These are phyloP conservation scores for Clausena lansium DNA, from an alignment of 345 rosid species.

Conservation along the genomic window DNA sequence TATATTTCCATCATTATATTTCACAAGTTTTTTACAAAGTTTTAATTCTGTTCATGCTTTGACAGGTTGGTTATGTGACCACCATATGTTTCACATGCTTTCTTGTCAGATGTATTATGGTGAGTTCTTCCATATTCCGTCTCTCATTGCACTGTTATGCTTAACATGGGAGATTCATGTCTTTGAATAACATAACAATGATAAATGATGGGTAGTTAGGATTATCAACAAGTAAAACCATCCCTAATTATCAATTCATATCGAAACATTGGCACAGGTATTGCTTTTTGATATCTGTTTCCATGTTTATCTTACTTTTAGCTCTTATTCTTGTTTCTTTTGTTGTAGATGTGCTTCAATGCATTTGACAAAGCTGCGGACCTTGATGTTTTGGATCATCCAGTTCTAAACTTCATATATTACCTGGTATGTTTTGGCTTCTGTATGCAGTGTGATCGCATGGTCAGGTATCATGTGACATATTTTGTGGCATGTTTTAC, in stretches of 20 bases:
- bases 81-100: conserved; percentile 89
- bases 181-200: not conserved
- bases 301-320: conserved; percentile 1
- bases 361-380: conserved; percentile 80
- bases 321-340: not conserved
- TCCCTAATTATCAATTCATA: not conserved
- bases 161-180: not conserved
- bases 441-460: not conserved
- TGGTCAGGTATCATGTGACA: not conserved
- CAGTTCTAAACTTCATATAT: conserved; percentile 75
- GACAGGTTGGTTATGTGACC: conserved; percentile 94
- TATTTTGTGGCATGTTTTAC: not conserved
- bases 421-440: conserved; percentile 58
- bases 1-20: not conserved
- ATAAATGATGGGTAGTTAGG: not conserved
- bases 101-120: conserved; percentile 87
- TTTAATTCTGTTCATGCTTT: conserved; percentile 20
- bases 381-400: conserved; percentile 82
- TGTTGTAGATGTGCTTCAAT: conserved; percentile 68
- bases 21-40: not conserved
- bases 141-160: not conserved
- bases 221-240: not conserved
- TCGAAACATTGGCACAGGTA: not conserved
- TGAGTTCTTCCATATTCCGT: conserved; percentile 30
- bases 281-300: conserved; percentile 1